Percentiles rank a stretch among this genome's conserved stretches.
Conservation (phyloP, 1,284 basidiomycete species). For the Puccinia novopanici region DNA sequence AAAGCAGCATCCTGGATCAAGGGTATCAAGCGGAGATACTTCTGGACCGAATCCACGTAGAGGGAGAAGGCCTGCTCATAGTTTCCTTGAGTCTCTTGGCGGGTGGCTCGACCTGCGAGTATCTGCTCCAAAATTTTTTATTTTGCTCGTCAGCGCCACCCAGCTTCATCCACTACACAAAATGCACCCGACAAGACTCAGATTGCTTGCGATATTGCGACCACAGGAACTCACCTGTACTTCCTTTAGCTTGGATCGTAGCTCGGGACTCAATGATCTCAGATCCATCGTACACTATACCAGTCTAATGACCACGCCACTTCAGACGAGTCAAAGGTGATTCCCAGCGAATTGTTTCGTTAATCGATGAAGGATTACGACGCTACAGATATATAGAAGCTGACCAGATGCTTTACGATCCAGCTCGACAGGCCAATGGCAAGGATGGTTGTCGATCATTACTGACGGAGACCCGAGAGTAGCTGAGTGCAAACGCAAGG, state of each 20-base stretch:
- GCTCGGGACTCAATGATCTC: conserved; percentile 20
- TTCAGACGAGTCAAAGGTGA: background rate
- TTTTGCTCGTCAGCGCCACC: background rate
- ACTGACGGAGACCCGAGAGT: background rate
- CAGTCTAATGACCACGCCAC: background rate
- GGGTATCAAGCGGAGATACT: conserved; percentile 37
- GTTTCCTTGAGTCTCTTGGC: conserved; percentile 35
- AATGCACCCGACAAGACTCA: background rate
- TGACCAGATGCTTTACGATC: background rate
- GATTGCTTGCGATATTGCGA: background rate
- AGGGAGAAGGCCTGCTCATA: conserved; percentile 40
- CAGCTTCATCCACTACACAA: background rate
- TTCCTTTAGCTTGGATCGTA: conserved; percentile 27
- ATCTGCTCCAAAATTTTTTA: background rate
- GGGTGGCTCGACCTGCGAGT: conserved; percentile 38
- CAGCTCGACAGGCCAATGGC: background rate
- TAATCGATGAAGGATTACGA: background rate
- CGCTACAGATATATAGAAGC: background rate
- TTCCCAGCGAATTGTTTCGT: background rate
- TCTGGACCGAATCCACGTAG: conserved; percentile 39
- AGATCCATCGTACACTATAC: conserved; percentile 15
- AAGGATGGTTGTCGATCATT: background rate
- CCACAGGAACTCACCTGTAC: conserved; percentile 19
- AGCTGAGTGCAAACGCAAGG: background rate
- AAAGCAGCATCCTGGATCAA: conserved; percentile 18